Base-by-base conservation (phyloP, 2,329 filamentous ascomycete species). In the Clathrospora elynae region DNA sequence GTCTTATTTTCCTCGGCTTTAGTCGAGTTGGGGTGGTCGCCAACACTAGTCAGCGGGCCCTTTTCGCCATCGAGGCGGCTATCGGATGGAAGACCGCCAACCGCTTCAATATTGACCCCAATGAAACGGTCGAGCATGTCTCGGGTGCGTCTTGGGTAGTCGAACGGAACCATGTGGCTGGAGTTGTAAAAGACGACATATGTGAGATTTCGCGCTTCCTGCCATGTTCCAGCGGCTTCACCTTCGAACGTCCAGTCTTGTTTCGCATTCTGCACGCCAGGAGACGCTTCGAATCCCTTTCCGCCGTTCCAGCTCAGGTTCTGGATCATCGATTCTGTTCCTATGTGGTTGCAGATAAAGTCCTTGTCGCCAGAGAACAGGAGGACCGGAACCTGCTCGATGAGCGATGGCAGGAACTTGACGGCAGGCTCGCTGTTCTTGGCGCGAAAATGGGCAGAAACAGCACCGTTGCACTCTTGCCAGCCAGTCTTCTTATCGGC, bases 41-140 rank as follows among this genome's bases (percentile, higher is more conserved):
- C 88, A 2, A 93, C 88, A 12, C 85, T 87, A 1, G 87, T 90
- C 56, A 88, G 80, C 5, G 83, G 84, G 1, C 87, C 82, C 67
- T 90, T 90, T 69, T 95, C 88, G 42, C 91, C 91, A 63, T 95
- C 90, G 42, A 96, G 86, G 20, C 82, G 81, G 44, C 85, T 90
- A 68, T 95, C 87, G 1, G 85, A 81, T 0, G 90, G 89, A 36
- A 76, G 74, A 35, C 89, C 91, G 45, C 92, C 92, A 54, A 96
- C 95, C 62, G 82, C 86, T 58, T 83, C 87, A 55, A 97, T 95
- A 65, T 97, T 90, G 26, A 99, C 89, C 34, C 84, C 83, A 80
- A 97, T 90, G 73, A 99, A 96, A 26, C 93, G 87, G 71, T 99
- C 92, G 11, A 99, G 83, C 93, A 99, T 99, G 68, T 97, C 93